A percentile compares a stretch with the other conserved stretches of the same genome.
phyloP scores from a whole-genome alignment of 2,329 filamentous ascomycete genomes.

The Diaporthe citrichinensis region DNA sequence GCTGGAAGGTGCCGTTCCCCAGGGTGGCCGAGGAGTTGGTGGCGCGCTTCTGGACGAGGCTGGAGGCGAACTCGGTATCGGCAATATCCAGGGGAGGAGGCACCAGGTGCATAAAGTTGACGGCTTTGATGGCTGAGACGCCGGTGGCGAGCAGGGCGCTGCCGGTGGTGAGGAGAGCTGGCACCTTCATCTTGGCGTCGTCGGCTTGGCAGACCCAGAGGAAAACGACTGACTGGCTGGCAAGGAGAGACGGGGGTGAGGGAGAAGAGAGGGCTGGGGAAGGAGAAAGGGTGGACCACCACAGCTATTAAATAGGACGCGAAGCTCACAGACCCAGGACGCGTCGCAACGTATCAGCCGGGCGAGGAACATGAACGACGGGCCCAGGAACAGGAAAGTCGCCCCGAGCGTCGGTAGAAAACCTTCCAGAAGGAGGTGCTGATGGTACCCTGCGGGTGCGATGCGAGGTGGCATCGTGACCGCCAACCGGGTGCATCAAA shows the following conservation, averaged over 20 bases:
- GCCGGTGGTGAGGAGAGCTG: constrained; percentile 38
- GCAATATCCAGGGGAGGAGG: constrained; percentile 47
- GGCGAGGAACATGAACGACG: background rate
- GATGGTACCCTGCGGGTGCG: constrained; percentile 18
- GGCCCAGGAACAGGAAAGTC: constrained; percentile 27
- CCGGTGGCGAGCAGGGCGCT: constrained; percentile 46
- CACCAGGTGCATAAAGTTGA: constrained; percentile 30
- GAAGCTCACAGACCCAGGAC: background rate
- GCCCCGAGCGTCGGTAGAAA: background rate
- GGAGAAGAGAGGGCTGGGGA: background rate
- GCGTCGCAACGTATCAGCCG: constrained; percentile 23
- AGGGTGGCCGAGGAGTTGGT: constrained; percentile 39
- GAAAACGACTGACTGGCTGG: background rate
- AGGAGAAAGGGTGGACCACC: background rate
- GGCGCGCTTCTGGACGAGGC: constrained; percentile 35
- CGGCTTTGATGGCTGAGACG: constrained; percentile 44
- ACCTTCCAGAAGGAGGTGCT: constrained; percentile 11
- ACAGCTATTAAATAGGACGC: background rate
- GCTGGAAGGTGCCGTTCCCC: constrained; percentile 54
- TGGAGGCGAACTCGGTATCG: constrained; percentile 39
- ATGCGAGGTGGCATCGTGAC: constrained; percentile 21
- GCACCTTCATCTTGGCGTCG: constrained; percentile 48
- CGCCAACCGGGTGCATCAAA: background rate
- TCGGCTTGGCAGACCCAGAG: background rate
- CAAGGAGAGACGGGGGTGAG: background rate